Evolutionary conservation across 192 early-diverging fungal species (phyloP), one percentile per base, ranked within the genome.

Genomic region (Linnemannia zychae): DNA sequence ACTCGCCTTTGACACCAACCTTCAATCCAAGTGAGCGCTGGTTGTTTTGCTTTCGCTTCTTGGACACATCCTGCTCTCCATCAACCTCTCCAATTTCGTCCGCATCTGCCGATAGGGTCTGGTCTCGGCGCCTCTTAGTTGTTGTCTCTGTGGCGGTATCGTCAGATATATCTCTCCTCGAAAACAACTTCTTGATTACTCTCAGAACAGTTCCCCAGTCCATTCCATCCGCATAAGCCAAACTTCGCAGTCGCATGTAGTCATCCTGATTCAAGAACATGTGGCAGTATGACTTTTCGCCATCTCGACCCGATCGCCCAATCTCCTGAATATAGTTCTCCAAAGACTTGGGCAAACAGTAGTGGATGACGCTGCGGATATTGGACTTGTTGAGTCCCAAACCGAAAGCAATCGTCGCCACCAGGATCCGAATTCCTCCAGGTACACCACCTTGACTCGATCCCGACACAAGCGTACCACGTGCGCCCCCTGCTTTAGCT

Each of bases 311-410:
- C 0, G 93, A 92, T 20, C 94, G 91, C 0, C 94, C 94, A 60
- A 88, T 90, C 87, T 96, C 96, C 82, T 98, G 97, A 15, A 91
- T 92, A 80, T 94, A 95, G 46, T 93, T 93, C 86, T 96, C 95
- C 28, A 95, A 78, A 70, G 93, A 92, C 11, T 94, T 93, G 5
- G 95, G 92, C 76, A 96, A 82, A 38, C 90, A 92, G 69, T 92
- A 92, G 73, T 96, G 95, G 31, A 96, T 91, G 17, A 96, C 92
- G 50, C 91, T 92, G n/a, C 94, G 91, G 28, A 93, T 91, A 37
- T 95, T 91, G 48, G 91, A 80, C 75, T 96, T 93, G 80, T 96
- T 93, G 12, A 95, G 91, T 17, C 94, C 94, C 87, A 96, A 86
- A 15, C 95, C 95, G 88, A 95, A 95, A 0, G 94, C 95, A 47